Evolutionary conservation across 2,329 filamentous ascomycete genomes (phyloP), one percentile per base, ranked within the genome.

Genomic region (Aureobasidium melanogenum): DNA sequence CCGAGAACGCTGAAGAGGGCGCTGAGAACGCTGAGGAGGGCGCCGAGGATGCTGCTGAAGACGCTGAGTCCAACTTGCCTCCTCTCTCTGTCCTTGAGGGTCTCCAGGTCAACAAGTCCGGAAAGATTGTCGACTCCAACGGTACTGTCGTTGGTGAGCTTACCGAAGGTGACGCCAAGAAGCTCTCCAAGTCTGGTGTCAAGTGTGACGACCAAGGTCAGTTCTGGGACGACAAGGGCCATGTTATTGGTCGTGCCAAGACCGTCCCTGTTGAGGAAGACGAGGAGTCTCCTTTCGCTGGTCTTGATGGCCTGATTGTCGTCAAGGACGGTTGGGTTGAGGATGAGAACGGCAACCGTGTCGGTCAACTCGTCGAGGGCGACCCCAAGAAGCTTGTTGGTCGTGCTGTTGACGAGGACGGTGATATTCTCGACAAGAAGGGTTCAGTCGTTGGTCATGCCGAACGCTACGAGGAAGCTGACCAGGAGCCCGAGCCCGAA

Each of bases 401-500:
- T 47, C 77, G 78, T 63, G 67, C 73, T 38, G 79, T 80, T 19
- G 78, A 80, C 52, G 78, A 81, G 63, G 79, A 81, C 62, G 79
- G 79, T 61, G 79, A 81, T 60, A 79, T 81, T 64, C 70, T 80
- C 50, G 78, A 80, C 69, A 80, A 80, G 75, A 79, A 79, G 70
- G 79, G 79, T 64, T 77, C 76, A 56, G 77, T 80, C 43, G 76
- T 80, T 41, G 79, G 79, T 41, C 78, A 80, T 62, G 78, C 78
- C 46, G 78, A 80, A 66, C 78, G 78, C 66, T 79, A 74, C 59
- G 86, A 90, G 70, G 83, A 86, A 61, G 89, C 84, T 78, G 85
- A 90, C 65, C 79, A 81, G 39, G 81, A 82, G 64, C 80, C 80
- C 67, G 74, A 79, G 63, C 76, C 77, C 69, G 64, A 71, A 46